A percentile compares a stretch with the other conserved stretches of the same genome.
phyloP scores from a whole-genome alignment of 306 rosid species.

The Pyrus betulifolia region DNA sequence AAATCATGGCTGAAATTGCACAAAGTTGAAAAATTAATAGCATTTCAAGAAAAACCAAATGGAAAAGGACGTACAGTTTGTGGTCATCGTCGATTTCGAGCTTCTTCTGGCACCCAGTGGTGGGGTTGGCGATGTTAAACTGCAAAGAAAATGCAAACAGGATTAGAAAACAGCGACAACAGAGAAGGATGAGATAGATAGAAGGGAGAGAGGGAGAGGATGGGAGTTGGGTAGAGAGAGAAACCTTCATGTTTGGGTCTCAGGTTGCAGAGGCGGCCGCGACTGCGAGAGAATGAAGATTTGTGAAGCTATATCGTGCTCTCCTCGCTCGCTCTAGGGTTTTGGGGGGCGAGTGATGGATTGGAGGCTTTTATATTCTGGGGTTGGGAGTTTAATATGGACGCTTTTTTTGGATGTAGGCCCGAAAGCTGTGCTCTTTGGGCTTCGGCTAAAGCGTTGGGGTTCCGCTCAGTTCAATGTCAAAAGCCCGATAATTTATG shows the following conservation, averaged over 20 bases:
- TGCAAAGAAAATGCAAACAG: slow-evolving; percentile 3
- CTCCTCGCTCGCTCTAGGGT: background rate
- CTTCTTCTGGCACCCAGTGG: slow-evolving; percentile 64
- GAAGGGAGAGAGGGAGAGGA: too few species aligned
- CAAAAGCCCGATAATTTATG: background rate
- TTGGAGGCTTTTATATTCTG: background rate
- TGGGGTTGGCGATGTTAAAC: slow-evolving; percentile 60
- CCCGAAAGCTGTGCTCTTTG: background rate
- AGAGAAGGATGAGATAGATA: background rate
- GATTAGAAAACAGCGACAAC: background rate
- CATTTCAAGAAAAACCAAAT: background rate
- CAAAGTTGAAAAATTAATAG: background rate
- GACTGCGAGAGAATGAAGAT: background rate
- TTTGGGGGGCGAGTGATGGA: background rate
- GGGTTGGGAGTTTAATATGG: background rate
- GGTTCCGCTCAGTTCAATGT: background rate
- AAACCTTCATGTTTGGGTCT: slow-evolving; percentile 32
- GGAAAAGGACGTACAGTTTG: slow-evolving; percentile 36
- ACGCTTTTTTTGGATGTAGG: background rate
- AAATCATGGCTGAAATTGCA: background rate
- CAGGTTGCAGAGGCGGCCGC: slow-evolving; percentile 14
- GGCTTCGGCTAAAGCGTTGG: too few species aligned
- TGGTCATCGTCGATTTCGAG: slow-evolving; percentile 61
- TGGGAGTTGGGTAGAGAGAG: background rate
- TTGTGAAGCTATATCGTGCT: background rate